These are phyloP conservation scores for Microcyclosporella mali DNA, from an alignment of 2,329 filamentous ascomycete genomes.

Conservation along the genomic window DNA sequence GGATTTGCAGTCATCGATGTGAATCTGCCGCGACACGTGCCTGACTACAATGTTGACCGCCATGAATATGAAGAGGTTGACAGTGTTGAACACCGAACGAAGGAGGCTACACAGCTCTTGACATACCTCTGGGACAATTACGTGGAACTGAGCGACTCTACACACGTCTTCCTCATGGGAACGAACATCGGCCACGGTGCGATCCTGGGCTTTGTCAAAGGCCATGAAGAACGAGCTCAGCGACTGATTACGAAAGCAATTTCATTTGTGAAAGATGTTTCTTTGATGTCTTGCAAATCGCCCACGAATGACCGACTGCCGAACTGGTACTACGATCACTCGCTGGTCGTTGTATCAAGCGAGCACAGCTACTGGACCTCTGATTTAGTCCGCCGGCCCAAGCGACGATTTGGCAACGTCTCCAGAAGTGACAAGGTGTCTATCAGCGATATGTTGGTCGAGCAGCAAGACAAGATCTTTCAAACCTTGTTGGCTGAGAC, in stretches of 20 bases:
- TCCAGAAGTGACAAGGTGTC: conserved; percentile 40
- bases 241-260: conserved; percentile 64
- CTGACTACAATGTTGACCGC: conserved; percentile 43
- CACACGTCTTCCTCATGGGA: conserved; percentile 77
- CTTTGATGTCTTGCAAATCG: conserved; percentile 65
- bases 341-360: conserved; percentile 68
- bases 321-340: conserved; percentile 81
- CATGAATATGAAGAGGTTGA: conserved; percentile 43
- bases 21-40: conserved; percentile 76
- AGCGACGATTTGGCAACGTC: conserved; percentile 53
- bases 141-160: conserved; percentile 65
- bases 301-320: conserved; percentile 62
- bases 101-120: conserved; percentile 61
- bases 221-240: conserved; percentile 62
- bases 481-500: conserved; percentile 40
- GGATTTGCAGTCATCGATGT: conserved; percentile 83
- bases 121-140: conserved; percentile 97
- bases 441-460: conserved; percentile 52
- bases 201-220: conserved; percentile 67
- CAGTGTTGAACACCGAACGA: conserved; percentile 35
- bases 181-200: conserved; percentile 84
- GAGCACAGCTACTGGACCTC: conserved; percentile 70
- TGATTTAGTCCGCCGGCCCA: conserved; percentile 50
- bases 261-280: conserved; percentile 71
- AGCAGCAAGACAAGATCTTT: conserved; percentile 47